phyloP scores from a whole-genome alignment of 2,329 filamentous ascomycete genomes.

The Podosphaera leucotricha region DNA sequence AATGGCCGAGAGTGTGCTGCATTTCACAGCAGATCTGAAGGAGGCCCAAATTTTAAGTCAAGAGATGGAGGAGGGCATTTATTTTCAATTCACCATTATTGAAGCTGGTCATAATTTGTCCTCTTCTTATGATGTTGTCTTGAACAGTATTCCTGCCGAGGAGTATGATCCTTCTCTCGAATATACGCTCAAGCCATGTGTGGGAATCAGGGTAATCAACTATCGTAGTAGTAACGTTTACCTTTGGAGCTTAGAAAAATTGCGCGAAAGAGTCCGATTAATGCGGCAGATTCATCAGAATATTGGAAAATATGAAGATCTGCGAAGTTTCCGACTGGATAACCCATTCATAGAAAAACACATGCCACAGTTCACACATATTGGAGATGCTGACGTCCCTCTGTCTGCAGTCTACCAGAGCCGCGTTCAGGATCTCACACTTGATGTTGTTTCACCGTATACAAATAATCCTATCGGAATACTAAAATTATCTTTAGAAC shows the following conservation, averaged over 20 bases:
- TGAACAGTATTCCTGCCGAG: constrained; percentile 73
- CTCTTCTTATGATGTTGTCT: constrained; percentile 88
- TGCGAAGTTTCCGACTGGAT: constrained; percentile 74
- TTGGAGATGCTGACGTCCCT: constrained; percentile 84
- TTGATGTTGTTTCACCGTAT: constrained; percentile 81
- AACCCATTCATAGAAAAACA: constrained; percentile 83
- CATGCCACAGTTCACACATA: constrained; percentile 75
- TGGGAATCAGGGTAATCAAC: constrained; percentile 75
- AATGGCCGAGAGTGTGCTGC: constrained; percentile 80
- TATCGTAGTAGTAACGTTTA: constrained; percentile 70
- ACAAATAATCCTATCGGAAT: constrained; percentile 81
- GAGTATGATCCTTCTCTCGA: constrained; percentile 65
- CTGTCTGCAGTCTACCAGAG: constrained; percentile 84
- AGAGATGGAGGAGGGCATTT: constrained; percentile 74
- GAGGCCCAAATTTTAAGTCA: constrained; percentile 97
- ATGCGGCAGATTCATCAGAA: constrained; percentile 98
- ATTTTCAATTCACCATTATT: constrained; percentile 86
- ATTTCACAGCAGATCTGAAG: constrained; percentile 70
- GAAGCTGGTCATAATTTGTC: constrained; percentile 71
- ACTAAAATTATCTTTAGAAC: constrained; percentile 73
- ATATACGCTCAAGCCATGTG: constrained; percentile 64
- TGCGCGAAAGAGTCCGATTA: constrained; percentile 61
- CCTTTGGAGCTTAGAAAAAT: constrained; percentile 84
- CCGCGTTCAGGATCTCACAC: constrained; percentile 74
- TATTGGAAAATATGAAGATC: constrained; percentile 66